Evolutionary conservation across 768 basidiomycete genomes (phyloP), one percentile per base, ranked within the genome.

Genomic region (Podaxis mareebaensis): DNA sequence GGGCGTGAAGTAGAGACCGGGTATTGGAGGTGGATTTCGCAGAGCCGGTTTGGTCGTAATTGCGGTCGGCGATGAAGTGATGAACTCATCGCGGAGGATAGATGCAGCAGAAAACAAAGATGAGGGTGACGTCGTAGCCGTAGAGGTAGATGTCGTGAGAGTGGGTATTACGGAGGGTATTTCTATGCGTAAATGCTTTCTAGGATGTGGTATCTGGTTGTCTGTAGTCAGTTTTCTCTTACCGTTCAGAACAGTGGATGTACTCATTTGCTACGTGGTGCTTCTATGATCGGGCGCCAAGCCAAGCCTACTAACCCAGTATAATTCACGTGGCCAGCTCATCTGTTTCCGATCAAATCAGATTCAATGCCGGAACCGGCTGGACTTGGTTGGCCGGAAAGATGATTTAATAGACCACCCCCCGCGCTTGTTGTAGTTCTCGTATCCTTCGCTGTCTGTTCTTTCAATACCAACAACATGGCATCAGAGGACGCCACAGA

Each of bases 1-100:
- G 3, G 88, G 86, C 38, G 81, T 71, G 69, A 88, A 85, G 74
- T 82, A 88, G 2, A 92, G 80, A 0, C 91, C 91, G 0, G 82
- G 83, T 52, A 92, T 89, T 8, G 82, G 78, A 8, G 89, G 88
- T 0, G 77, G 77, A 13, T 68, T 72, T 22, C 48, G 53, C 15
- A 53, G 39, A 8, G 65, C 61, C 11, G 61, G 61, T 4, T 11
- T 4, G 5, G 22, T 54, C 11, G n/a, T 4, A 30, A 12, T 22
- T 20, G n/a, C 6, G 3, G 48, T 22, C 10, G 46, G 20, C 17
- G 60, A 26, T 38, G 40, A 22, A n/a, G 12, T 17, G 11, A 53
- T 38, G 20, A 13, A 26, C 11, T 51, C 58, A 3, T 61, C 54
- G 22, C 51, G 62, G 39, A 61, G 46, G 38, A 62, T 58, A 33